Evolutionary conservation across 2,329 filamentous ascomycete species (phyloP).

Genomic region (Aspergillus calidoustus): DNA sequence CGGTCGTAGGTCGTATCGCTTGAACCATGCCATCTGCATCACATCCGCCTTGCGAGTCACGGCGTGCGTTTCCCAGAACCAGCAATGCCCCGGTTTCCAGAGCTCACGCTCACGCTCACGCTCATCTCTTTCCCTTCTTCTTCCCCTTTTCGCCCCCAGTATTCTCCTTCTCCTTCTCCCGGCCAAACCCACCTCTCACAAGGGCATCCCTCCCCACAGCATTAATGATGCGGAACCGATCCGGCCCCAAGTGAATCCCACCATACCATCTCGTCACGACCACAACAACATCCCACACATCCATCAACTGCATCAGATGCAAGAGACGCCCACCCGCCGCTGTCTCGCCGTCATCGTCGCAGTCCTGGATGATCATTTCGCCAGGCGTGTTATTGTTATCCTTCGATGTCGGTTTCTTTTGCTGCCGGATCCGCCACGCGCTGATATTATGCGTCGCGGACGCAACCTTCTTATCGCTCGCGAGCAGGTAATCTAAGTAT

Average conservation of each 20-base stretch:
- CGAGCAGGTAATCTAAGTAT: conserved; percentile 75
- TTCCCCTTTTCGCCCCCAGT: conserved; percentile 56
- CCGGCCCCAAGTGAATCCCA: conserved; percentile 83
- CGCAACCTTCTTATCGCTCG: conserved; percentile 82
- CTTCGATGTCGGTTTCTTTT: conserved; percentile 14
- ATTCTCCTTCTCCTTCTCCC: conserved; percentile 43
- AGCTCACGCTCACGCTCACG: neutral
- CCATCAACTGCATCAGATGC: conserved; percentile 93
- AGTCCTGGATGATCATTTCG: conserved; percentile 76
- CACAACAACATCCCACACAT: conserved; percentile 89
- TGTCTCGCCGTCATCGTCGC: conserved; percentile 93
- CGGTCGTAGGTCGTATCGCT: neutral
- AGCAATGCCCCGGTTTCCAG: no score
- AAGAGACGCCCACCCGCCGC: conserved; percentile 85
- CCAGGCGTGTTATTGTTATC: conserved; percentile 35
- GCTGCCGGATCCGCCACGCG: conserved; percentile 78
- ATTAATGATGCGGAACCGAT: conserved; percentile 90
- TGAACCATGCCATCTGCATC: neutral
- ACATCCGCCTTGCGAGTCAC: neutral
- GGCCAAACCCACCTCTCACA: conserved; percentile 73
- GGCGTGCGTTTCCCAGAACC: neutral
- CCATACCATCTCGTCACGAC: conserved; percentile 97
- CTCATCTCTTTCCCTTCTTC: conserved; percentile 55
- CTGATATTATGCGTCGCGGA: conserved; percentile 93
- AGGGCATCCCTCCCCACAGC: conserved; percentile 81